phyloP scores from a whole-genome alignment of 306 rosid species.

The Begonia fuchsioides region DNA sequence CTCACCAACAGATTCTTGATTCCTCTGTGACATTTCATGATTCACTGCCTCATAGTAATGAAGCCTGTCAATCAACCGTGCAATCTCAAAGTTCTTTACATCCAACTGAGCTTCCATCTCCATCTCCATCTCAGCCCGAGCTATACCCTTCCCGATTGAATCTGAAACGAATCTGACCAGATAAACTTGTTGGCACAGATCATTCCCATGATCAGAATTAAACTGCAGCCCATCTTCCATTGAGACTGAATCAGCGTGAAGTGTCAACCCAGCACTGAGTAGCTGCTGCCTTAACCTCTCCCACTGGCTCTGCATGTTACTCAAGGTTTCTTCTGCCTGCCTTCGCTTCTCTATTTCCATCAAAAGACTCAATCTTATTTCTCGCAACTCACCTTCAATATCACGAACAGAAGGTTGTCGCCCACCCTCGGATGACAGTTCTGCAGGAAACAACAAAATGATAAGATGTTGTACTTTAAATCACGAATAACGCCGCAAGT shows the following conservation, averaged over 20 bases:
- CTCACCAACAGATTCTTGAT: slow-evolving; percentile 90
- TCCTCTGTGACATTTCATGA: slow-evolving; percentile 97
- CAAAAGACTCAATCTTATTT: slow-evolving; percentile 51
- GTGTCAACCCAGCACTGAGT: slow-evolving; percentile 43
- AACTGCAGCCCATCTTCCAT: slow-evolving; percentile 24
- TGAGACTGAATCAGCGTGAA: slow-evolving; percentile 41
- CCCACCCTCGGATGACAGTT: slow-evolving; percentile 52
- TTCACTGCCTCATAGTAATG: slow-evolving; percentile 83
- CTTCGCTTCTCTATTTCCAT: slow-evolving; percentile 79
- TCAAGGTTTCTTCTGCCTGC: slow-evolving; percentile 72
- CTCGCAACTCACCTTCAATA: slow-evolving; percentile 51
- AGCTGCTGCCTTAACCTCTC: slow-evolving; percentile 51
- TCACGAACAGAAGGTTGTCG: slow-evolving; percentile 21
- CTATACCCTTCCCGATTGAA: slow-evolving; percentile 66
- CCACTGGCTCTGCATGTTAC: slow-evolving; percentile 51
- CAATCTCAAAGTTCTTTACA: slow-evolving; percentile 80
- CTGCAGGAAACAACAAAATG: slow-evolving; percentile 22
- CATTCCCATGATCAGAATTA: slow-evolving; percentile 45
- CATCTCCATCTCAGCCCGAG: slow-evolving; percentile 67
- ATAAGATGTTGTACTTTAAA: not conserved
- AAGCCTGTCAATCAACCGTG: slow-evolving; percentile 72
- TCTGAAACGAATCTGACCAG: slow-evolving; percentile 73
- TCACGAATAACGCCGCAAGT: not conserved
- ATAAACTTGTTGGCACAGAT: slow-evolving; percentile 57
- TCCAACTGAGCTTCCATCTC: slow-evolving; percentile 73